A percentile compares a stretch with the other conserved stretches of the same genome.
Evolutionary conservation across 2,329 filamentous ascomycete species (phyloP).

Genomic region (Rugonectria rugulosa): DNA sequence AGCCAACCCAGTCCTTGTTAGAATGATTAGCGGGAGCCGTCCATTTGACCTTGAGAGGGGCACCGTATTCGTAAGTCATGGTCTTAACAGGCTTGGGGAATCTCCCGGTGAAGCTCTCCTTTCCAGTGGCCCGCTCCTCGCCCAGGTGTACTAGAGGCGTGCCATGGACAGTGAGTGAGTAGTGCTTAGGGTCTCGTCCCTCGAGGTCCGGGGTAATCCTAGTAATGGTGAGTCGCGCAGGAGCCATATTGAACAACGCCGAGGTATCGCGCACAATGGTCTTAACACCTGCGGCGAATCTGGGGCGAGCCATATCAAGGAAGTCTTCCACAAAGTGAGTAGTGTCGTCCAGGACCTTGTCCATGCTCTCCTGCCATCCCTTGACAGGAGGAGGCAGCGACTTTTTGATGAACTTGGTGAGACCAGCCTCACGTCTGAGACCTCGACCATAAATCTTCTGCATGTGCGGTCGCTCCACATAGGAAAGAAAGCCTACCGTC

Average conservation of each 20-base stretch:
- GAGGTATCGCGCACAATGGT: constrained; percentile 89
- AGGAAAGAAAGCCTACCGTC: constrained; percentile 86
- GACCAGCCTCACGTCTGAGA: constrained; percentile 84
- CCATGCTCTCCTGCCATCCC: constrained; percentile 84
- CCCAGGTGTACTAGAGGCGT: constrained; percentile 60
- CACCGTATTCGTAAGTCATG: constrained; percentile 84
- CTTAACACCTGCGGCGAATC: constrained; percentile 84
- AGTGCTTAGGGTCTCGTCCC: constrained; percentile 80
- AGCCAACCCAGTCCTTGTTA: constrained; percentile 92
- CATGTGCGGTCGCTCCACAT: constrained; percentile 97
- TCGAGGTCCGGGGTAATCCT: constrained; percentile 81
- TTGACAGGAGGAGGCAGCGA: constrained; percentile 85
- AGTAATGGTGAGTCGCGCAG: constrained; percentile 84
- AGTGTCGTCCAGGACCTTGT: constrained; percentile 85
- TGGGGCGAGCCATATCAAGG: constrained; percentile 83
- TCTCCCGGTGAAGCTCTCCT: constrained; percentile 75
- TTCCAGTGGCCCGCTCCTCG: constrained; percentile 70
- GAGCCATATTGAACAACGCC: constrained; percentile 87
- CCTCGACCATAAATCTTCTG: constrained; percentile 92
- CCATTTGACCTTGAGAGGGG: constrained; percentile 91
- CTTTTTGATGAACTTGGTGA: constrained; percentile 89
- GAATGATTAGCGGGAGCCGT: constrained; percentile 86
- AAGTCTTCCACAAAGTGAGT: constrained; percentile 92
- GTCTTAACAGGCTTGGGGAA: constrained; percentile 76
- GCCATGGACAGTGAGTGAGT: constrained; percentile 78